phyloP scores from a whole-genome alignment of 2,329 filamentous ascomycete genomes.

The Sporothrix mexicana region DNA sequence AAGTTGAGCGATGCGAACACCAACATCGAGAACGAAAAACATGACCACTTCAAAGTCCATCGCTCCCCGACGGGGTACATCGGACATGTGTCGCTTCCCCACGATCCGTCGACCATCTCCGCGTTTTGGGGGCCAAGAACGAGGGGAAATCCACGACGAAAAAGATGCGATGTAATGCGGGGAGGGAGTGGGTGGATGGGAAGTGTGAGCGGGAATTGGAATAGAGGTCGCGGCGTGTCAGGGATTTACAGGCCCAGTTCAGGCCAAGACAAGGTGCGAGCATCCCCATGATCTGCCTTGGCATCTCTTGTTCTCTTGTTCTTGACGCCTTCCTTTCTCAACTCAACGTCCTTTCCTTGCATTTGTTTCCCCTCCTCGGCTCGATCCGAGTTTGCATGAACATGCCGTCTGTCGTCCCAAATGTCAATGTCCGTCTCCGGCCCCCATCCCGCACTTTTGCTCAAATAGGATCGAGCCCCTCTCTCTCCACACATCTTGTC shows the following conservation, averaged over 20 bases:
- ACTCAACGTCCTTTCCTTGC: background rate
- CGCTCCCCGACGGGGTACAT: background rate
- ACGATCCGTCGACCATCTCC: background rate
- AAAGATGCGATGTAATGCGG: background rate
- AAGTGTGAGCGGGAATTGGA: background rate
- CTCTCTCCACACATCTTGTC: background rate
- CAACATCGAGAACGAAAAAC: background rate
- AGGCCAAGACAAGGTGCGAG: background rate
- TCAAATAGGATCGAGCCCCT: background rate
- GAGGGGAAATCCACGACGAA: no score
- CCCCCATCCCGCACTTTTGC: background rate
- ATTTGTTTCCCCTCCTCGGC: background rate
- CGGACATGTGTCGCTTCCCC: background rate
- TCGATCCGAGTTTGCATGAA: background rate
- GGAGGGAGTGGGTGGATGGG: background rate
- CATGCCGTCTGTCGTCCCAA: background rate
- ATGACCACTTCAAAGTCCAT: no score
- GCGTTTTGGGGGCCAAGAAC: slow-evolving; percentile 4
- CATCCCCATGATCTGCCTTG: background rate
- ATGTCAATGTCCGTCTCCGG: slow-evolving; percentile 11
- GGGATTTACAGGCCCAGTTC: background rate
- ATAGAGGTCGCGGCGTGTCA: slow-evolving; percentile 8
- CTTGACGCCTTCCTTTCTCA: background rate
- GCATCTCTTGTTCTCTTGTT: no score
- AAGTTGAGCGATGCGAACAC: background rate